Evolutionary conservation across 2,329 filamentous ascomycete genomes (phyloP), one percentile per base, ranked within the genome.

Genomic region (Colletotrichum sp.): DNA sequence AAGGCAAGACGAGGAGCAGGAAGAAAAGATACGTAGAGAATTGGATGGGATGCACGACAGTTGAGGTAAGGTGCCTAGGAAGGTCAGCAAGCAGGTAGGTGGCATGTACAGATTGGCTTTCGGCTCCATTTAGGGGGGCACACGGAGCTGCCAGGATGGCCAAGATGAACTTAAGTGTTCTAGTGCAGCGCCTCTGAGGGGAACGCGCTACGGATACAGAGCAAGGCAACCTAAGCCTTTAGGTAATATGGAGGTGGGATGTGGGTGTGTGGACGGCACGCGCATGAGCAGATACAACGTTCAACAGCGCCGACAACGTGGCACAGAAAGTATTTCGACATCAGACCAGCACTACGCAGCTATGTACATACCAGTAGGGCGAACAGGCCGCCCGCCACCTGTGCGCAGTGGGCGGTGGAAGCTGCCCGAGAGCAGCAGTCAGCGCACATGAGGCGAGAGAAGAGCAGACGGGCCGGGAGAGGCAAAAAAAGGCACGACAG

Each of bases 11-110:
- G 61, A 39, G 60, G 16, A 74, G 58, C 55, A 66, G 52, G 65
- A 28, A 66, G 58, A 62, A 70, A 56, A 66, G 61, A 68, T 69
- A 75, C 70, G 70, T 75, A 61, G 71, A 75, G 66, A 70, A 64
- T 15, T 30, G 61, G 64, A 28, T 28, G 60, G 43, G 43, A 48
- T 48, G 43, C 43, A 48, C 43, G 43, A 48, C 43, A 48, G 43
- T 48, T 48, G 43, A 48, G 70, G 39, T 52, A 28, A 43, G 39
- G 69, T 66, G n/a, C 18, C 18, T 13, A 22, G n/a, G 43, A 13
- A 48, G 43, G 43, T 48, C 43, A 48, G 43, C 43, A 48, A 48
- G n/a, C 32, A 69, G 56, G 70, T 27, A 73, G 60, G 71, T 60
- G 71, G 71, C 60, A 71, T 32, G 32, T 43, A 72, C 27, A 67